Percentiles rank a stretch among this genome's conserved stretches.
Conservation (phyloP, 1,139 yeast species). For the Suzukiozyma palmioleophila region DNA sequence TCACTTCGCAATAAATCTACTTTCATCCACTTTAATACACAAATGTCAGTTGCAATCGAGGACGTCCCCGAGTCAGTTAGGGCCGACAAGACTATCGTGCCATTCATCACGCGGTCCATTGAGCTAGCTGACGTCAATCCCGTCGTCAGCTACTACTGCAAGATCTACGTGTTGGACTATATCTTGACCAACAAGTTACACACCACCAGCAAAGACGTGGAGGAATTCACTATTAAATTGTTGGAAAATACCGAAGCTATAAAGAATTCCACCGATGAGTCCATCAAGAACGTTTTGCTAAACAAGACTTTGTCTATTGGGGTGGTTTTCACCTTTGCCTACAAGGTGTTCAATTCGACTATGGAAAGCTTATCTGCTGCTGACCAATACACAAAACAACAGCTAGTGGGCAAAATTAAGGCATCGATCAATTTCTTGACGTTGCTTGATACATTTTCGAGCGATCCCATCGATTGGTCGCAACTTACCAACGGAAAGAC, state of each 20-base stretch:
- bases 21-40: too few species aligned
- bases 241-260: constrained; percentile 60
- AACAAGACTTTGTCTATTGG: constrained; percentile 57
- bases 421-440: constrained; percentile 36
- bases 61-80: constrained; percentile 26
- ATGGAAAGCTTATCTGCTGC: constrained; percentile 25
- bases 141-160: constrained; percentile 54
- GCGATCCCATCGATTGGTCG: constrained; percentile 25
- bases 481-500: constrained; percentile 33
- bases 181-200: constrained; percentile 60
- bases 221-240: constrained; percentile 51
- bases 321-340: constrained; percentile 58
- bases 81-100: constrained; percentile 35
- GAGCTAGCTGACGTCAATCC: constrained; percentile 52
- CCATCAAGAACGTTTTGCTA: constrained; percentile 38
- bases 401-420: constrained; percentile 24
- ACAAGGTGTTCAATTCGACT: constrained; percentile 53
- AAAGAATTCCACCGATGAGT: constrained; percentile 34
- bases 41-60: constrained; percentile 12
- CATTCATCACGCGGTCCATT: constrained; percentile 45
- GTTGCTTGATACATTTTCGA: constrained; percentile 25
- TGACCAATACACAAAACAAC: constrained; percentile 22
- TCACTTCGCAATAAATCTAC: too few species aligned
- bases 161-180: constrained; percentile 59
- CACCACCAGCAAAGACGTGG: constrained; percentile 45